These are phyloP conservation scores for Endoconidiophora laricicola DNA, from an alignment of 2,329 filamentous ascomycete genomes.

Conservation along the genomic window DNA sequence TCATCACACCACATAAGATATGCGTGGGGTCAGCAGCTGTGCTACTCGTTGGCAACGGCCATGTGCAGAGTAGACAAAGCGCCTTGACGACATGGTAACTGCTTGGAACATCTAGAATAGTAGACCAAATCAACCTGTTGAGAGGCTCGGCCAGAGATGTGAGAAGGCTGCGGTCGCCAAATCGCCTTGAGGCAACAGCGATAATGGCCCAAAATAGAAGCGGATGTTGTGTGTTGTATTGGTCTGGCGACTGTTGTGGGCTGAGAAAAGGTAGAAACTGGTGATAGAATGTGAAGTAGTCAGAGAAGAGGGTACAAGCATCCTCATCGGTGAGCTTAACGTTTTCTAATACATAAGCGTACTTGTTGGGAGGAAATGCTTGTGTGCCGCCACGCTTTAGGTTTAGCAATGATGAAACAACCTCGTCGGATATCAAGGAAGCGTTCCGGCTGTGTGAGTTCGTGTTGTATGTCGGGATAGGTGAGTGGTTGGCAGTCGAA, in stretches of 20 bases:
- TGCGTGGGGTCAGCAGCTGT: slow-evolving; percentile 68
- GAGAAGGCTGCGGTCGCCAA: slow-evolving; percentile 46
- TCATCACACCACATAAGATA: slow-evolving; percentile 68
- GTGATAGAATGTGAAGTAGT: slow-evolving; percentile 63
- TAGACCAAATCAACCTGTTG: slow-evolving; percentile 58
- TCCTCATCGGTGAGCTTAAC: slow-evolving; percentile 47
- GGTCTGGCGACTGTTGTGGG: slow-evolving; percentile 47
- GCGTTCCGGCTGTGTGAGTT: slow-evolving; percentile 39
- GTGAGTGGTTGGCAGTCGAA: slow-evolving; percentile 28
- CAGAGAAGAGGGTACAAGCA: slow-evolving; percentile 48
- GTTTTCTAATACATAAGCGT: slow-evolving; percentile 40
- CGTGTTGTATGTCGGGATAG: slow-evolving; percentile 21
- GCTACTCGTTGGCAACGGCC: slow-evolving; percentile 69
- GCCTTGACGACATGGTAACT: slow-evolving; percentile 71
- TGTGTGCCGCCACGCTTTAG: slow-evolving; percentile 50
- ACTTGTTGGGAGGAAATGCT: slow-evolving; percentile 28
- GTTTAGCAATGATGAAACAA: slow-evolving; percentile 48
- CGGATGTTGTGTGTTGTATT: slow-evolving; percentile 60
- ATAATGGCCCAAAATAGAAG: slow-evolving; percentile 78
- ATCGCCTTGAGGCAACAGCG: slow-evolving; percentile 57
- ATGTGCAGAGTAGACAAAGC: slow-evolving; percentile 62
- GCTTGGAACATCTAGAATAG: slow-evolving; percentile 59
- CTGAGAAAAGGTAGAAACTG: slow-evolving; percentile 63
- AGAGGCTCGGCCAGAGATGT: slow-evolving; percentile 51
- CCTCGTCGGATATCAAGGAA: slow-evolving; percentile 51